Base-by-base conservation (phyloP, 164 flowering plant genomes). In the Buxus sempervirens region DNA sequence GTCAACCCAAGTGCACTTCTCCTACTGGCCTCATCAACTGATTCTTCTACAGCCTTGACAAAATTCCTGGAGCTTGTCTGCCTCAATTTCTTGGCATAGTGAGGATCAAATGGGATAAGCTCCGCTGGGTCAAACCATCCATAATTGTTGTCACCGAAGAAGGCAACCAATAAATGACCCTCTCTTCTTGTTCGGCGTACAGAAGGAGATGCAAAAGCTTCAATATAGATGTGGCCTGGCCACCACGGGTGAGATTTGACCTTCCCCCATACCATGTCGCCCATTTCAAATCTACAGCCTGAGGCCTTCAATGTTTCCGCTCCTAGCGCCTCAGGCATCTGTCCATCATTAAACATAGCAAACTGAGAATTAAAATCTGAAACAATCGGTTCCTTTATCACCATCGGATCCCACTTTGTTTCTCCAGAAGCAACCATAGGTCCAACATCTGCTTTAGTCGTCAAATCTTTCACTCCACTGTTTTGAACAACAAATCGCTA, bases 171-270 rank as follows among this genome's bases (percentile, higher is more conserved):
- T 16, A 87, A 75, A 73, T 80, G 82, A 9, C 91, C 94, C 18
- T 81, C 85, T 61, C 82, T 77, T 72, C 81, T 82, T 9, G 79
- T 72, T 9, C 84, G 74, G 58, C 87, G 75, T 10, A 87, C 88
- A 0, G 83, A 75, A 7, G 84, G 23, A 3, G 87, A 60, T 0
- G 88, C 94, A 73, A 89, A 81, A 0, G 80, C 82, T 38, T 89
- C 91, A 64, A 77, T 83, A 49, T 75, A 85, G 16, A 89, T 82
- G 62, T 82, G 84, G 0, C 94, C 94, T 0, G 91, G 94, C 94
- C 91, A 89, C 94, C 94, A 89, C 0, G 94, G 94, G 27, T 89
- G 94, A 0, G 91, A 89, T 48, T 89, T 89, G 61, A 89, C 94
- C 72, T 89, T 88, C 6, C 88, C 94, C 94, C 94, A 88, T 12